Conservation (phyloP, 1,284 basidiomycete genomes). For the Ceratobasidium sp. region DNA sequence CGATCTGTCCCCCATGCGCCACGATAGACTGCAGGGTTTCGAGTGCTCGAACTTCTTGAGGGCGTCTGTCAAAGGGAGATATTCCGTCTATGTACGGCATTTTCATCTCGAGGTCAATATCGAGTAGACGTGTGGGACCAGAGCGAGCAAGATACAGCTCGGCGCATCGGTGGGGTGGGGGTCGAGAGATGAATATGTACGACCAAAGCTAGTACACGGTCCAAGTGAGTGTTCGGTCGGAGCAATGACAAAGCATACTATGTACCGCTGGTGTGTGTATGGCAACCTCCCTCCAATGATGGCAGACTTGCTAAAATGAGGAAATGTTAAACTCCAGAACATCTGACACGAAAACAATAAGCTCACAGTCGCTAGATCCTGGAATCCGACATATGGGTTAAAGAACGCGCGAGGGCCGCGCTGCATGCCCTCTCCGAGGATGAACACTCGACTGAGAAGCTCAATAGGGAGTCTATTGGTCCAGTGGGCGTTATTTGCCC, state of each 20-base stretch:
- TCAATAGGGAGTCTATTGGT: constrained; percentile 21
- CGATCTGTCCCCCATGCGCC: neutral
- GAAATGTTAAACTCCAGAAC: neutral
- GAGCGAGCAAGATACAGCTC: constrained; percentile 19
- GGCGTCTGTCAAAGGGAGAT: neutral
- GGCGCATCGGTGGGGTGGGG: neutral
- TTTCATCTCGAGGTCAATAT: constrained; percentile 27
- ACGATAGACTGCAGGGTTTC: constrained; percentile 6
- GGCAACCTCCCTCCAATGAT: constrained; percentile 2
- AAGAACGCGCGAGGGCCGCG: neutral
- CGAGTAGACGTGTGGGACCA: neutral
- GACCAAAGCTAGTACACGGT: constrained; percentile 7
- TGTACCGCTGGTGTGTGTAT: constrained; percentile 18
- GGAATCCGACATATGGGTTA: neutral
- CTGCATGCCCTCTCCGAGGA: neutral
- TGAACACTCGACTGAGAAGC: constrained; percentile 1
- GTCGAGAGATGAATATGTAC: constrained; percentile 13
- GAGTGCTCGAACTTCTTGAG: neutral
- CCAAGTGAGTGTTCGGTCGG: neutral
- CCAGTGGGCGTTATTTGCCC: neutral
- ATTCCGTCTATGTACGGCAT: neutral
- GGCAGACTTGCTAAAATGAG: neutral
- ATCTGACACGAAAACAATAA: neutral
- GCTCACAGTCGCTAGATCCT: constrained; percentile 2
- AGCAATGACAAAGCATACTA: neutral